Evolutionary conservation across 2,329 filamentous ascomycete species (phyloP).

Genomic region (Hypoxylon sp.): DNA sequence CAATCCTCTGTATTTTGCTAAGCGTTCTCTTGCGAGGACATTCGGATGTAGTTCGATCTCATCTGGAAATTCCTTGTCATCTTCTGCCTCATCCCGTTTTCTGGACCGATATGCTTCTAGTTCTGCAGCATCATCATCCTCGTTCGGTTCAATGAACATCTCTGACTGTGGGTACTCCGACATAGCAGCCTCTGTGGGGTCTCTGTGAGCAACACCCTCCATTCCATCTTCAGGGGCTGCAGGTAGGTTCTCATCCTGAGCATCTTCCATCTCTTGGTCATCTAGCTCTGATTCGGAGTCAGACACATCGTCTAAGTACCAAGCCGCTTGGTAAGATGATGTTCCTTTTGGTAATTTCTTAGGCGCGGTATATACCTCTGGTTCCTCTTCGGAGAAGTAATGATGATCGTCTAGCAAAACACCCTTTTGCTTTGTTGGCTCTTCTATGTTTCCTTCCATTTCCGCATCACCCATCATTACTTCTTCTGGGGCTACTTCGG

Average conservation of each 20-base stretch:
- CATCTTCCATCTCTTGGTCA: constrained; percentile 67
- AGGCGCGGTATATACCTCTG: constrained; percentile 71
- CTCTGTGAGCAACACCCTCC: constrained; percentile 76
- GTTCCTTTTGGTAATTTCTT: constrained; percentile 90
- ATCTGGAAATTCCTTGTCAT: constrained; percentile 96
- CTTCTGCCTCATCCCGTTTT: constrained; percentile 84
- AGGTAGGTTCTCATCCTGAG: constrained; percentile 60
- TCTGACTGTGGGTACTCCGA: constrained; percentile 96
- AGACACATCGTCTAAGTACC: constrained; percentile 85
- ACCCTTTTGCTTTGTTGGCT: constrained; percentile 78
- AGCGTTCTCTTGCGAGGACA: constrained; percentile 85
- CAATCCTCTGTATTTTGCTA: constrained; percentile 89
- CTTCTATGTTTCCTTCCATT: constrained; percentile 62
- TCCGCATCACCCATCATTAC: constrained; percentile 74
- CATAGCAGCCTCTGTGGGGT: constrained; percentile 82
- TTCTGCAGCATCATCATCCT: constrained; percentile 83
- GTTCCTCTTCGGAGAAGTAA: constrained; percentile 94
- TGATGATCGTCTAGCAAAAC: constrained; percentile 97
- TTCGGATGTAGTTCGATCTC: constrained; percentile 95
- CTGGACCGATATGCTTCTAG: constrained; percentile 85
- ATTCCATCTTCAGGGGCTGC: constrained; percentile 86
- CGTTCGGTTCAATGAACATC: constrained; percentile 88
- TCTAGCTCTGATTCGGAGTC: constrained; percentile 86
- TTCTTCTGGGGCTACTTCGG: constrained; percentile 88
- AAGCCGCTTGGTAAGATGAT: constrained; percentile 93